Evolutionary conservation across 164 flowering plant species (phyloP).

Genomic region (Kingdonia uniflora): DNA sequence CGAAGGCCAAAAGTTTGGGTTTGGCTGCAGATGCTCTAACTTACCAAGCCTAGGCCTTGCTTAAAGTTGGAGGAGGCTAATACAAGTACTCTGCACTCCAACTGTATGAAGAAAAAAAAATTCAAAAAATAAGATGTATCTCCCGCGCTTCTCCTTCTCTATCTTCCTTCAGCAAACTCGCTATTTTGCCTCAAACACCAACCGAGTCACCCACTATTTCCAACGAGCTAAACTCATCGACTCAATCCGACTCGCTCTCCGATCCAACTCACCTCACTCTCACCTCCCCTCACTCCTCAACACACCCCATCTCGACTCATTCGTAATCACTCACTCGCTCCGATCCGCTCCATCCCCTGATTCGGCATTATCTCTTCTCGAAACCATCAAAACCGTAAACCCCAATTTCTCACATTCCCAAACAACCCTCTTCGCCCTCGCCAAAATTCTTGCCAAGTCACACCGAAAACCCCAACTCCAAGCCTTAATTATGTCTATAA

Average conservation of each 20-base stretch:
- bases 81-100: too few species aligned
- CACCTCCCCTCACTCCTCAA: constrained; percentile 23
- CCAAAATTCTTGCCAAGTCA: constrained; percentile 54
- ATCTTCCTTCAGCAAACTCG: constrained; percentile 21
- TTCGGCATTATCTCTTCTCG: constrained; percentile 50
- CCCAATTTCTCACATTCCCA: constrained; percentile 41
- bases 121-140: too few species aligned
- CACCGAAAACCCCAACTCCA: constrained; percentile 35
- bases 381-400: constrained; percentile 26
- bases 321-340: constrained; percentile 61
- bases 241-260: constrained; percentile 53
- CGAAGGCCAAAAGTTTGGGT: too few species aligned
- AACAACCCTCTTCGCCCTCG: constrained; percentile 42
- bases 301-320: constrained; percentile 51
- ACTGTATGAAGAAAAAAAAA: too few species aligned
- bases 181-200: constrained; percentile 21
- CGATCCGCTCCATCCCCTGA: constrained; percentile 70
- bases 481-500: constrained; percentile 36
- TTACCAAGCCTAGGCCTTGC: too few species aligned
- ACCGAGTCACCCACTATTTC: constrained; percentile 54
- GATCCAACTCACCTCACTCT: constrained; percentile 28
- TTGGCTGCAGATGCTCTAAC: too few species aligned
- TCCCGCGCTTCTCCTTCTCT: constrained; percentile 9
- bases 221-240: constrained; percentile 71
- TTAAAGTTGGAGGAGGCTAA: too few species aligned